Conservation (phyloP, 2,329 filamentous ascomycete species). For the Calonectria pseudoturangicola region DNA sequence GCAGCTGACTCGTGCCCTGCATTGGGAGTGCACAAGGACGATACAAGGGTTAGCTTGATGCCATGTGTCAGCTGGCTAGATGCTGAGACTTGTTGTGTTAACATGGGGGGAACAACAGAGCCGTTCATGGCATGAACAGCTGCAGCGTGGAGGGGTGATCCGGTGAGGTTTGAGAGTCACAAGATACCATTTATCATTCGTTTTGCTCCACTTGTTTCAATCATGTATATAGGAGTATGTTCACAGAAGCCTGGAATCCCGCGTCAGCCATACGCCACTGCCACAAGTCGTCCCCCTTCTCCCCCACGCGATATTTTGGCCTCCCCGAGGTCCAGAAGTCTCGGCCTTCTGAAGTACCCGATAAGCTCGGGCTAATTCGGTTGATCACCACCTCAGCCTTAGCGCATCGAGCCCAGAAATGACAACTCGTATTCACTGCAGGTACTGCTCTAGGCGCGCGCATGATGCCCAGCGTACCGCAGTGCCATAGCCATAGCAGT, state of each 20-base stretch:
- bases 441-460: slow-evolving; percentile 21
- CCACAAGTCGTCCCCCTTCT: too few relatives aligned
- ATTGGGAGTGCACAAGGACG: not conserved
- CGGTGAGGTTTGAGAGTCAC: not conserved
- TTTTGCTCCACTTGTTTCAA: slow-evolving; percentile 6
- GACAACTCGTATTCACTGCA: slow-evolving; percentile 27
- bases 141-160: not conserved
- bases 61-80: not conserved
- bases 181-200: slow-evolving; percentile 13
- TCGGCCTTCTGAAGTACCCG: not conserved
- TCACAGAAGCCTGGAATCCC: slow-evolving; percentile 2
- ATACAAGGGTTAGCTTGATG: not conserved
- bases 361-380: not conserved
- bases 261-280: not conserved
- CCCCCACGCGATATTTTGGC: not conserved
- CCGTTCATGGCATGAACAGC: not conserved
- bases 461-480: not conserved
- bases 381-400: not conserved
- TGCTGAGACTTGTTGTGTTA: not conserved
- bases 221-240: slow-evolving; percentile 1
- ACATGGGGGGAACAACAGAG: not conserved
- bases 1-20: not conserved
- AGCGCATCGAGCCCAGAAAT: slow-evolving; percentile 18
- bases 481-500: not conserved
- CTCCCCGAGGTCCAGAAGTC: too few relatives aligned